These are phyloP conservation scores for Lonicera japonica DNA, from an alignment of 129 eudicot genomes.

Conservation along the genomic window DNA sequence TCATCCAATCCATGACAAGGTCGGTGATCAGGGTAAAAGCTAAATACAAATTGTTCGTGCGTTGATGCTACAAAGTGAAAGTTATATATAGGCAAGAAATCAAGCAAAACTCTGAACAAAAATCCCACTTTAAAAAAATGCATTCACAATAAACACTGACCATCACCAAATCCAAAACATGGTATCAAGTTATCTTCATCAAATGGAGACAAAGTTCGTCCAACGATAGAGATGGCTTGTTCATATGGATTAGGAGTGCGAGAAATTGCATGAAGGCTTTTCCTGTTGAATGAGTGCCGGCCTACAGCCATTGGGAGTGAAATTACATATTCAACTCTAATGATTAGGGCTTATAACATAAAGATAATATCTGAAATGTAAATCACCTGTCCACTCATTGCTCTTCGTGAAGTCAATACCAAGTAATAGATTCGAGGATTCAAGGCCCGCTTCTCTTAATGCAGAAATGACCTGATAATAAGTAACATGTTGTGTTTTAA, in stretches of 20 bases:
- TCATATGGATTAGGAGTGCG: conserved; percentile 41
- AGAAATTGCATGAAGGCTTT: conserved; percentile 53
- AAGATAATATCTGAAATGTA: neutral
- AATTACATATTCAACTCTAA: neutral
- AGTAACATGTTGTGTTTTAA: neutral
- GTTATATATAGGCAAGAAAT: neutral
- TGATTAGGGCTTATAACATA: neutral
- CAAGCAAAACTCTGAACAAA: too few species aligned
- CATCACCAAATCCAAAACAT: conserved; percentile 67
- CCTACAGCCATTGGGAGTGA: conserved; percentile 26
- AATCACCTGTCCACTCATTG: conserved; percentile 60
- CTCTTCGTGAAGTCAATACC: conserved; percentile 69
- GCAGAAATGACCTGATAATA: conserved; percentile 37
- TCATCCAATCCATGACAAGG: conserved; percentile 62
- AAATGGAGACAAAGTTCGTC: conserved; percentile 49
- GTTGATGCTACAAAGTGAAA: conserved; percentile 33
- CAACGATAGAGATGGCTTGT: conserved; percentile 61
- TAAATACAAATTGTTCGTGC: conserved; percentile 46
- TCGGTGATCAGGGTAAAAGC: conserved; percentile 50
- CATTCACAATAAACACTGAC: conserved; percentile 21
- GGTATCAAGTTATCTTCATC: conserved; percentile 65
- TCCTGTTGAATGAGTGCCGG: conserved; percentile 38
- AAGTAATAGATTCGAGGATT: conserved; percentile 54
- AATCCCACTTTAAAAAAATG: neutral
- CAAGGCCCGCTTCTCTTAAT: conserved; percentile 60